Base-by-base conservation (phyloP, 2,329 filamentous ascomycete genomes). In the Pleurostoma richardsiae region DNA sequence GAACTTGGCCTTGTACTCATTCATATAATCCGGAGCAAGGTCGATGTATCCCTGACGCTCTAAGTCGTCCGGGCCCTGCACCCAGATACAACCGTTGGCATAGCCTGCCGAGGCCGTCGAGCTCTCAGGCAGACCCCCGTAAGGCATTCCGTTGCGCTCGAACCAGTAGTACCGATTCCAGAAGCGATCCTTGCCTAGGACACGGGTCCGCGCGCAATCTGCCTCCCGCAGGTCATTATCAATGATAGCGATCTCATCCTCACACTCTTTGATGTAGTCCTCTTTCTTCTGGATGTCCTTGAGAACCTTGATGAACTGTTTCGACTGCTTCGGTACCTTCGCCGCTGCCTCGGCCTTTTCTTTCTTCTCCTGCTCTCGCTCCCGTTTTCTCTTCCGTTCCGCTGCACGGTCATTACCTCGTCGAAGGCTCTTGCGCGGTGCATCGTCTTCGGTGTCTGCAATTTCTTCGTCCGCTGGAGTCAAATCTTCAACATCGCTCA, bases 91-190 rank as follows among this genome's bases (percentile, higher is more conserved):
- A 6, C 90, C 94, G 62, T 97, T 99, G 39, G 92, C 91, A 61
- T 97, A 99, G 6, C 81, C 85, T 27, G 92, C 90, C 41, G 83
- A 76, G 1, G 90, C 87, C 2, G 92, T 97, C 11, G 91, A 96
- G 65, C 90, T 95, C 53, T 80, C 82, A 0, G 91, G 91, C 46
- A 96, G 76, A 4, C 94, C 94, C 30, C 79, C 90, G 59, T 92
- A 96, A 0, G 94, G 94, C 91, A 97, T 97, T 28, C 91, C 94
- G 60, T 97, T 99, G 52, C 92, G 86, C 68, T 99, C 94, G 64
- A 97, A 96, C 92, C 94, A 99, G 74, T 95, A 97, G 68, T 97
- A 99, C 45, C 92, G 83, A 67, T 99, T 97, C 83, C 92, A 96
- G 74, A 96, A 99, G 40, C 94, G 83, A 67, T 99, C 94, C 64